phyloP scores from a whole-genome alignment of 1,139 yeast species.

The Pichia sp. region DNA sequence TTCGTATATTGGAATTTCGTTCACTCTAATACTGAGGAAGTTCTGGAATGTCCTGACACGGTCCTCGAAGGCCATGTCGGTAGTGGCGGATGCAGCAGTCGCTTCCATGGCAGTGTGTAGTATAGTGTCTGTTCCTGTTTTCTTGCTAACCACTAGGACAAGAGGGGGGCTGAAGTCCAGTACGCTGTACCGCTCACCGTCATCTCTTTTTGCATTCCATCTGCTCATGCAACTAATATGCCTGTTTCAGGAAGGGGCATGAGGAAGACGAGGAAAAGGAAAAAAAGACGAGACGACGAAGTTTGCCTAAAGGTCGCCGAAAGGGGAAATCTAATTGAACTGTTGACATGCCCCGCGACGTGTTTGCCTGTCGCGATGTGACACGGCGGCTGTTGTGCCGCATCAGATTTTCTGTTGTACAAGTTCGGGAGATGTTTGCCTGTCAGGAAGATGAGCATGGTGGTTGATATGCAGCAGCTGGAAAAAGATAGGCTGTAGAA shows the following conservation, averaged over 20 bases:
- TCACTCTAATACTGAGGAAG: constrained; percentile 56
- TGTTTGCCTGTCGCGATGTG: background rate
- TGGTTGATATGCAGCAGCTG: too few species aligned
- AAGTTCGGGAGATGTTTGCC: background rate
- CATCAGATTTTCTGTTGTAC: background rate
- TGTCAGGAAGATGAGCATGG: too few species aligned
- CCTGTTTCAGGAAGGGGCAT: constrained; percentile 9
- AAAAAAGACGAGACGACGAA: background rate
- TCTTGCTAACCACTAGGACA: too few species aligned
- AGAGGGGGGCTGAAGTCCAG: too few species aligned
- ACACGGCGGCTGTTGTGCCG: background rate
- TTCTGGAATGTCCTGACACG: constrained; percentile 87
- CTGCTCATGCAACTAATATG: constrained; percentile 5
- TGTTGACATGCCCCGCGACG: background rate
- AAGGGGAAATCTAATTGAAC: background rate
- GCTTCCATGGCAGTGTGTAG: background rate
- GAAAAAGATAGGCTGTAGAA: too few species aligned
- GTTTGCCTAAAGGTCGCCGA: background rate
- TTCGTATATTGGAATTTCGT: constrained; percentile 52
- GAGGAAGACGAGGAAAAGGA: constrained; percentile 28
- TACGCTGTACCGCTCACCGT: too few species aligned
- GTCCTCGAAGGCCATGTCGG: constrained; percentile 45
- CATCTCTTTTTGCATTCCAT: background rate
- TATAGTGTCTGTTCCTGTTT: background rate
- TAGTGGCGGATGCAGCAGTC: constrained; percentile 17